Evolutionary conservation across 768 basidiomycete genomes (phyloP).

Genomic region (Amanita rimosa): DNA sequence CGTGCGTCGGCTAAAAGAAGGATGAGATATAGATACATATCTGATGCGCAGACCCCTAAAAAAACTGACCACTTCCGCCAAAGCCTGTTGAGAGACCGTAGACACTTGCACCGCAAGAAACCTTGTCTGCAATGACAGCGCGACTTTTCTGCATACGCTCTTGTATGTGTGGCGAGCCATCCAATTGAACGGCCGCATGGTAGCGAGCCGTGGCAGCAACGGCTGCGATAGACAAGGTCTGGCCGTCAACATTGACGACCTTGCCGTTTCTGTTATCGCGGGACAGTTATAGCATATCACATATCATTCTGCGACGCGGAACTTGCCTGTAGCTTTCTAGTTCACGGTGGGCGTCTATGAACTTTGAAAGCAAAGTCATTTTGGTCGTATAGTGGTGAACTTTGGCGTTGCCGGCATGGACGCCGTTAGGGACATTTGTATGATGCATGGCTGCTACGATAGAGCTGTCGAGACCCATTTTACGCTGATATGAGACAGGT

Average conservation of each 20-base stretch:
- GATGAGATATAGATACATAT: constrained; percentile 5
- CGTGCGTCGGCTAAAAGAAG: constrained; percentile 54
- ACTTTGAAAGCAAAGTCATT: constrained; percentile 17
- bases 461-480: constrained; percentile 18
- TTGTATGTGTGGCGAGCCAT: constrained; percentile 27
- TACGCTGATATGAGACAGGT: constrained; percentile 5
- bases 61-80: constrained; percentile 51
- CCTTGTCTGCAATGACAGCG: constrained; percentile 56
- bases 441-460: constrained; percentile 11
- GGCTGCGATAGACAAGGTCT: constrained; percentile 53
- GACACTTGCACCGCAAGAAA: constrained; percentile 55
- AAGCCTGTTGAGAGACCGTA: constrained; percentile 80
- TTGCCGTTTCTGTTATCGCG: constrained; percentile 33
- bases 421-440: not conserved
- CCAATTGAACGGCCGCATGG: constrained; percentile 31
- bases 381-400: not conserved
- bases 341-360: constrained; percentile 39
- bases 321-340: constrained; percentile 47
- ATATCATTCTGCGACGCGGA: no score
- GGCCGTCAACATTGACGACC: constrained; percentile 52
- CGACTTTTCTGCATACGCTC: constrained; percentile 52
- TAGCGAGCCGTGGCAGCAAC: constrained; percentile 59
- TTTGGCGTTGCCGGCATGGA: constrained; percentile 2
- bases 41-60: constrained; percentile 5
- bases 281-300: no score